phyloP scores from a whole-genome alignment of 2,329 filamentous ascomycete genomes.

The Zymoseptoria ardabiliae region DNA sequence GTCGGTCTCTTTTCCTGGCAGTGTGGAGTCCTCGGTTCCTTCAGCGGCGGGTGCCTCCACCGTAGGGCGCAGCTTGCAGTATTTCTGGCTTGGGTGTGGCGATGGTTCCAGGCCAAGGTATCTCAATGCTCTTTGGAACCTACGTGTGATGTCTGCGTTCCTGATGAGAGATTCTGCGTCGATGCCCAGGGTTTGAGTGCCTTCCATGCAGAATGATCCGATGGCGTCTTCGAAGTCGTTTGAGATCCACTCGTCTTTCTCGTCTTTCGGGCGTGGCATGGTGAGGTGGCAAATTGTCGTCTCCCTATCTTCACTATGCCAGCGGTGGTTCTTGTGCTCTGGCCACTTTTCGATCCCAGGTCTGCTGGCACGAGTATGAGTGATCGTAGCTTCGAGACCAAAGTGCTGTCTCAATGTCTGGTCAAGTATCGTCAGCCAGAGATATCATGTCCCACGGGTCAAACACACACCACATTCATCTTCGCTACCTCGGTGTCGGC shows the following conservation, averaged over 20 bases:
- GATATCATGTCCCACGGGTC: not conserved
- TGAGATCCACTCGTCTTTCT: not conserved
- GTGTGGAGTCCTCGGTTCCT: too few relatives aligned
- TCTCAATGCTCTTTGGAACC: constrained; percentile 10
- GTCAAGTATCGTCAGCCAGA: not conserved
- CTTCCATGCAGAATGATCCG: not conserved
- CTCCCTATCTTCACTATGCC: constrained; percentile 4
- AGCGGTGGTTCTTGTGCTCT: constrained; percentile 8
- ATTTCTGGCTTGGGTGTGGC: constrained; percentile 8
- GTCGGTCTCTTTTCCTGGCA: too few relatives aligned
- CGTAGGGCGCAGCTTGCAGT: too few relatives aligned
- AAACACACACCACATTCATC: too few relatives aligned
- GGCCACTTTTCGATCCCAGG: constrained; percentile 7
- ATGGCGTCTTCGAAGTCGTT: constrained; percentile 1
- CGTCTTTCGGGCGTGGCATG: not conserved
- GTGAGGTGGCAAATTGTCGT: constrained; percentile 18
- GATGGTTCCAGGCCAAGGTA: constrained; percentile 8
- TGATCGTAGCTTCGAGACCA: constrained; percentile 12
- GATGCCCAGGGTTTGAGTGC: constrained; percentile 3
- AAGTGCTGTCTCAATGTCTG: constrained; percentile 14
- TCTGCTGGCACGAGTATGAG: not conserved
- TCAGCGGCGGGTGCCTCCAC: too few relatives aligned
- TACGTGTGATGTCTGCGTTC: not conserved
- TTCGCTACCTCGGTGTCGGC: not conserved
- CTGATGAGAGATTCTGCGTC: not conserved